Conservation (phyloP, 192 early-diverging fungal genomes). For the Thamnidium elegans region DNA sequence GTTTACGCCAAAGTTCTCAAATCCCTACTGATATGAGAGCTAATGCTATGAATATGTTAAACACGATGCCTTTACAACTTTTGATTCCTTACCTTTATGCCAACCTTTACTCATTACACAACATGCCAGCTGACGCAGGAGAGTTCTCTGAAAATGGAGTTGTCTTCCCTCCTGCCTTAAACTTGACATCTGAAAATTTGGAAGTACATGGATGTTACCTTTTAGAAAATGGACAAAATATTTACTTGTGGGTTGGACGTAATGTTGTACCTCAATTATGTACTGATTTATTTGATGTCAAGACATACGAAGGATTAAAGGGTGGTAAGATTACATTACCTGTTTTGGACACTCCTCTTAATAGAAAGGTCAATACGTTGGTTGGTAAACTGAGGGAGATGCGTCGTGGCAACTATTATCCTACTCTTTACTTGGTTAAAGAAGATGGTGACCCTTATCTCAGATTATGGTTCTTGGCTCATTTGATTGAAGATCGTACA, state of each 20-base stretch:
- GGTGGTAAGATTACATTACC: slow-evolving; percentile 76
- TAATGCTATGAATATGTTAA: slow-evolving; percentile 73
- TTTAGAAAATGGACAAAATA: slow-evolving; percentile 77
- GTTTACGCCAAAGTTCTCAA: slow-evolving; percentile 58
- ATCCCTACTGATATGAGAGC: slow-evolving; percentile 81
- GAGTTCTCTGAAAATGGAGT: slow-evolving; percentile 58
- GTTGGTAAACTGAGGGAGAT: slow-evolving; percentile 68
- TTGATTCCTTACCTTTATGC: slow-evolving; percentile 70
- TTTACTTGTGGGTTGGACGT: slow-evolving; percentile 88
- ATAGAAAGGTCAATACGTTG: slow-evolving; percentile 69
- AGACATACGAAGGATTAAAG: slow-evolving; percentile 72
- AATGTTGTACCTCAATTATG: slow-evolving; percentile 73
- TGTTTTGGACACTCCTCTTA: slow-evolving; percentile 65
- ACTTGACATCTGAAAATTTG: slow-evolving; percentile 81
- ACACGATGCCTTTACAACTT: slow-evolving; percentile 79
- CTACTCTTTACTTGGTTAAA: slow-evolving; percentile 81
- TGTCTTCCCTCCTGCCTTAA: slow-evolving; percentile 74
- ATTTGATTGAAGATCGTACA: slow-evolving; percentile 90
- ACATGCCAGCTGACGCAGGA: slow-evolving; percentile 61
- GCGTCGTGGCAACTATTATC: slow-evolving; percentile 67
- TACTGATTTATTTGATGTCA: slow-evolving; percentile 71
- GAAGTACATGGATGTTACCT: slow-evolving; percentile 85
- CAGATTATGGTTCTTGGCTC: slow-evolving; percentile 81
- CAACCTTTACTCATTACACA: slow-evolving; percentile 81
- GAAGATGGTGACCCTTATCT: slow-evolving; percentile 87